Base-by-base conservation (phyloP, 352 stramenopile genomes). In the Globisporangium cederbergense region DNA sequence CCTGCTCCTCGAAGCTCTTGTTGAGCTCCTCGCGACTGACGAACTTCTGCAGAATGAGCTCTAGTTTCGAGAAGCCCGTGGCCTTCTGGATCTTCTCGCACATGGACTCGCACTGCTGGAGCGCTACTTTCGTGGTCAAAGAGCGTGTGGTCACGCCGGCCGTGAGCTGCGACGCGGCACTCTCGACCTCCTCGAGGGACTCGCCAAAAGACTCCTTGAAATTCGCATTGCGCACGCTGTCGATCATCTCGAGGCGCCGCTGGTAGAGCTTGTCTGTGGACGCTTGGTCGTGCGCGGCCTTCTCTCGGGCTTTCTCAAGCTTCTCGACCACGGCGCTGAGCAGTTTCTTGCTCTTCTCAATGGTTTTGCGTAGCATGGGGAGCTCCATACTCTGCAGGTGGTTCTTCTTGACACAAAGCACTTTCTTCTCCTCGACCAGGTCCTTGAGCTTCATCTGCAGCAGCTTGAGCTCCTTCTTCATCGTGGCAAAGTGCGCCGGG, bases 11-110 rank as follows among this genome's bases (percentile, higher is more conserved):
- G 54, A 95, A 91, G 62, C 84, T 91, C 25, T 60, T 67, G 60
- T 92, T 91, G 9, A 95, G 73, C 67, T 92, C 84, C 54, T 92
- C 85, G 47, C 82, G 81, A 28, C 81, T 84, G 34, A 76, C 72
- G 52, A 95, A 91, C 65, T 93, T 95, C 20, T 95, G 78, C 8
- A 91, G 68, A 46, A 95, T 90, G 22, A 83, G 53, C 58, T 91
- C 80, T 59, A 95, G 84, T 49, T 91, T 89, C 5, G 81, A 82
- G 58, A 86, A 88, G 5, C 86, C 86, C 0, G 86, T 95, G 20
- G 82, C 84, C 43, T 89, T 88, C 56, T 93, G 83, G 34, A 95
- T 91, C 55, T 91, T 91, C 14, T 91, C 83, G 46, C 83, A 91
- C 79, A 93, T 91, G 42, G 79, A 75, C 51, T 95, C 81, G 59